Evolutionary conservation across 2,329 filamentous ascomycete species (phyloP).

Genomic region (Colletotrichum somersetense): DNA sequence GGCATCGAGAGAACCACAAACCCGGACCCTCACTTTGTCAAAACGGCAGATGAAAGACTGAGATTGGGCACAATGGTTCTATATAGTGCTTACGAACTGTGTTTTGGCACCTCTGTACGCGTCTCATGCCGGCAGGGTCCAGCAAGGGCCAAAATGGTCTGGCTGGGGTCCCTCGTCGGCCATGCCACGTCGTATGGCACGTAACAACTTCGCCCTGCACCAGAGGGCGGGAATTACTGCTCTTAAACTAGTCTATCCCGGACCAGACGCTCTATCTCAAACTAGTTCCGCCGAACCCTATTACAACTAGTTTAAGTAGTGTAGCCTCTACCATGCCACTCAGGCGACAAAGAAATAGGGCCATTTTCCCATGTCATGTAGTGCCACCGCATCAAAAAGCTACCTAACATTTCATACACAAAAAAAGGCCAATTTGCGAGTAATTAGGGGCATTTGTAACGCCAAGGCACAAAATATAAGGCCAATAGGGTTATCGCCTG

Average conservation of each 20-base stretch:
- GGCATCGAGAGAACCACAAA: constrained; percentile 25
- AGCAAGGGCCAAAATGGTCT: constrained; percentile 5
- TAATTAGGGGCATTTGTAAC: too few species aligned
- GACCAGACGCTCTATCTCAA: neutral
- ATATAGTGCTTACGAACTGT: neutral
- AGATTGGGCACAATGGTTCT: neutral
- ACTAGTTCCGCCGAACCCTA: constrained; percentile 2
- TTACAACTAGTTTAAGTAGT: neutral
- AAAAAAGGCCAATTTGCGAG: too few species aligned
- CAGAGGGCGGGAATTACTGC: neutral
- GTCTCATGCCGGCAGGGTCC: neutral
- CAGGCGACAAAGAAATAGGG: too few species aligned
- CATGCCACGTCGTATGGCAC: neutral
- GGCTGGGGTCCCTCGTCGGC: neutral
- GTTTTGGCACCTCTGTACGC: constrained; percentile 1
- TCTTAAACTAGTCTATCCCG: neutral
- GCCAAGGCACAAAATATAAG: too few species aligned
- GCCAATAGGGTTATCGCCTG: too few species aligned
- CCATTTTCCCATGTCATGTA: too few species aligned
- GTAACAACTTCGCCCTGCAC: constrained; percentile 21
- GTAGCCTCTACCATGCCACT: neutral
- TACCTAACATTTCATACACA: too few species aligned
- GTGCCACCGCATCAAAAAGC: too few species aligned
- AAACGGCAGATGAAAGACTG: neutral
- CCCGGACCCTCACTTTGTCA: constrained; percentile 20